A percentile compares a stretch with the other conserved stretches of the same genome.
Conservation (phyloP, 768 basidiomycete genomes). For the Trametes maxima region DNA sequence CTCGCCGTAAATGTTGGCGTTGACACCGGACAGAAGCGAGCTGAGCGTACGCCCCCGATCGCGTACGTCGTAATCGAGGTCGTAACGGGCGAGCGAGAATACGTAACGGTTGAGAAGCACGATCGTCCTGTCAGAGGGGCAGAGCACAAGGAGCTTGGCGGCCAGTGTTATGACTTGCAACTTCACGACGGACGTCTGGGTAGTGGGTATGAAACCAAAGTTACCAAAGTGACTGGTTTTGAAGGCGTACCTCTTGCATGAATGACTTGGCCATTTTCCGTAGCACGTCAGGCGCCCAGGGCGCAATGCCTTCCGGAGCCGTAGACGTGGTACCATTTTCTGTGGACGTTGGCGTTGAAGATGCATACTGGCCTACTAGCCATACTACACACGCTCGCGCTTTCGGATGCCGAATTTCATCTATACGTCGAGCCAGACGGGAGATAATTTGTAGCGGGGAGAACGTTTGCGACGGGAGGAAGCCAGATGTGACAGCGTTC, state of each 20-base stretch:
- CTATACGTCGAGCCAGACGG: constrained; percentile 74
- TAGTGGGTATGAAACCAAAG: too few species aligned
- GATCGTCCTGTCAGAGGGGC: constrained; percentile 53
- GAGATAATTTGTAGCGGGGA: constrained; percentile 71
- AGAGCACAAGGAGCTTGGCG: constrained; percentile 78
- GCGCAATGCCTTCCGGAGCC: constrained; percentile 58
- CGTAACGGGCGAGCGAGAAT: constrained; percentile 85
- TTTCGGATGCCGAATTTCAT: constrained; percentile 75
- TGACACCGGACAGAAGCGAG: constrained; percentile 64
- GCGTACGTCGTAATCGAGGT: constrained; percentile 85
- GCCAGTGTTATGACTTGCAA: constrained; percentile 85
- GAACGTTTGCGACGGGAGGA: constrained; percentile 20
- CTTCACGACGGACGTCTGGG: constrained; percentile 67
- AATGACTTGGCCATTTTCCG: constrained; percentile 80
- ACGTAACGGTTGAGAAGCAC: constrained; percentile 68
- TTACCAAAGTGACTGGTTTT: too few species aligned
- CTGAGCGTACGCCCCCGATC: constrained; percentile 84
- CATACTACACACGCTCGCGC: constrained; percentile 89
- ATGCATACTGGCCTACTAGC: constrained; percentile 90
- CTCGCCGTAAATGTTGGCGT: constrained; percentile 26
- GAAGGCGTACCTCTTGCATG: constrained; percentile 55
- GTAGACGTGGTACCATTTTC: constrained; percentile 23
- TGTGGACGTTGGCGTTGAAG: constrained; percentile 42
- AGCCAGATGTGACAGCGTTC: constrained; percentile 24
- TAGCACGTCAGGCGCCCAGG: constrained; percentile 89